Evolutionary conservation across 345 rosid genomes (phyloP), one percentile per base, ranked within the genome.

Genomic region (Eucalyptus curtisii): DNA sequence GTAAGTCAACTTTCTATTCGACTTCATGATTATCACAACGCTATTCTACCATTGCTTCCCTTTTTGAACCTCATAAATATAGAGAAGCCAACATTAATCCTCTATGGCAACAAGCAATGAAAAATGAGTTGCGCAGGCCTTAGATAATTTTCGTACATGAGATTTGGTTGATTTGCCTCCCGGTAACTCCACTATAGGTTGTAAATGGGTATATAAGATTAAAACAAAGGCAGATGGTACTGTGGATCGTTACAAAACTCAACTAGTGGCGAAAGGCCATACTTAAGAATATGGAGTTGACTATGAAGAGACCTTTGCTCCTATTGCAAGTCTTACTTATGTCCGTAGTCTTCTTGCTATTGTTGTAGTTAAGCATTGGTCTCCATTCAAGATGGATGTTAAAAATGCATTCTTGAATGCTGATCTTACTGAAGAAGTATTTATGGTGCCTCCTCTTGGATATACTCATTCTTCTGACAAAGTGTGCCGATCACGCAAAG

Each of bases 361-460:
- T 4, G 1, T 2, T 3, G 0, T 11, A 2, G 0, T 66, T 14
- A 66, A 31, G 79, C 5, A 1, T 0, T 31, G 3, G 79, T 16
- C 7, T 66, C 10, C 4, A 1, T 66, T 66, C 10, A 22, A 16
- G 0, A 66, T 66, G 40, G 37, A 66, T 66, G 40, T 66, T 66
- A 15, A 66, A 31, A 31, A 15, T 66, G 79, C 79, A 8, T 31
- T 31, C 19, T 3, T 15, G 3, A 66, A 66, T 66, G 40, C 1
- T 9, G 19, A 66, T 66, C 40, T 66, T 8, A 66, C 3, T 2
- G 3, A 66, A 8, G 5, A 66, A 16, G 6, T 66, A 17, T 66
- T 31, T 66, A 0, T 15, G 6, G 79, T 31, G 40, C 22, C 40
- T 15, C 10, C 2, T 59, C 40, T 2, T 31, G 0, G 22, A 31